A percentile compares a stretch with the other conserved stretches of the same genome.
Conservation (phyloP, 129 eudicot species). For the Helianthus tuberosus region DNA sequence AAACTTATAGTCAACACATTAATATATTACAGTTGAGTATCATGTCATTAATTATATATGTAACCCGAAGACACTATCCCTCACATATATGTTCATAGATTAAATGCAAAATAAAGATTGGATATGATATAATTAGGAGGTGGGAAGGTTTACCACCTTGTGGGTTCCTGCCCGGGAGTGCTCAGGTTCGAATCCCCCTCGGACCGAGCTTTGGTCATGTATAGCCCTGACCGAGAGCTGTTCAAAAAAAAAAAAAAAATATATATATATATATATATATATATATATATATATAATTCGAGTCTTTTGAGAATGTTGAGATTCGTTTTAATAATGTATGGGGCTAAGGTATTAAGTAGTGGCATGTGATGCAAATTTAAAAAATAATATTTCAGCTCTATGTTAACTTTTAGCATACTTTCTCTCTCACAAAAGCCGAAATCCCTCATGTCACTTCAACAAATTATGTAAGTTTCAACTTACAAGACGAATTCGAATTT, state of each 20-base stretch:
- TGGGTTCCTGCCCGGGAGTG: no score
- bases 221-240: no score
- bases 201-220: no score
- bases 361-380: conserved; percentile 19
- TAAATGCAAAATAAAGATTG: neutral
- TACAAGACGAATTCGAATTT: neutral
- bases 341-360: conserved; percentile 10
- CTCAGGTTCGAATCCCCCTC: no score
- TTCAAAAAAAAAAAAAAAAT: no score
- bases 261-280: conserved; percentile 21
- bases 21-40: neutral
- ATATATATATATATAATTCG: conserved; percentile 22
- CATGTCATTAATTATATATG: neutral
- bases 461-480: neutral
- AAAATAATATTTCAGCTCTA: neutral
- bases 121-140: conserved; percentile 13
- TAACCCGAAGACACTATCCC: neutral
- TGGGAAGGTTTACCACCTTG: no score
- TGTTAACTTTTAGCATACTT: conserved; percentile 17
- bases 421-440: neutral
- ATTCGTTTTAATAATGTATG: neutral
- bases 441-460: neutral
- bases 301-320: conserved; percentile 14
- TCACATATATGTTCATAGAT: conserved; percentile 5
- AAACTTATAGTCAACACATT: neutral